Evolutionary conservation across 805 yeast genomes (phyloP), one percentile per base, ranked within the genome.

Genomic region (Barnettozyma siamensis): DNA sequence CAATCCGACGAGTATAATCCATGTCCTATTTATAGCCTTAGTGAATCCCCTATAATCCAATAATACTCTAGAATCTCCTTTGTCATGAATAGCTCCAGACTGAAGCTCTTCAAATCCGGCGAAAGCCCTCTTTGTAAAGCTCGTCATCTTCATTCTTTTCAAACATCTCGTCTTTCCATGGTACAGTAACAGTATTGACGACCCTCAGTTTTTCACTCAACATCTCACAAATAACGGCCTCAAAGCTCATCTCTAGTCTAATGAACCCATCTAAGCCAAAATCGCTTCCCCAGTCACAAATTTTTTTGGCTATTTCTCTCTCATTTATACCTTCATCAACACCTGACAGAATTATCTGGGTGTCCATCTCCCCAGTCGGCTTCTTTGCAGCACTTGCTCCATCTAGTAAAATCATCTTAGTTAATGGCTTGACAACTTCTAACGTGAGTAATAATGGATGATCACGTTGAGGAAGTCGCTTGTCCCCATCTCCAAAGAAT

Each of bases 321-420:
- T 80, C 86, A 31, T 60, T 43, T 47, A 63, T 16, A n/a, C 15
- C 58, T 1, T 51, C 57, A 4, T 52, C 58, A 28, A 60, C 60
- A 5, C 67, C 54, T 17, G 78, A 63, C 3, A 72, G 50, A 37
- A 75, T 41, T 35, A 57, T 57, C 49, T 76, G 80, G 2, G 76
- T 68, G 52, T 80, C 86, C 83, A 77, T 77, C 51, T 75, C 79
- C 5, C 84, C 84, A 2, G 76, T 66, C 1, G 41, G 31, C 0
- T 70, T 60, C 54, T 78, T 79, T 0, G 83, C 76, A n/a, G 83
- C 86, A 23, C 83, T 76, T 0, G 84, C 83, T 6, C 86, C 86
- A 46, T 79, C 84, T n/a, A 80, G 54, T 38, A 70, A 67, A 5
- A 80, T 62, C 24, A 79, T 52, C 47, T 66, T 72, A 46, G 65